phyloP scores from a whole-genome alignment of 164 flowering plant species.

The Vitis riparia region DNA sequence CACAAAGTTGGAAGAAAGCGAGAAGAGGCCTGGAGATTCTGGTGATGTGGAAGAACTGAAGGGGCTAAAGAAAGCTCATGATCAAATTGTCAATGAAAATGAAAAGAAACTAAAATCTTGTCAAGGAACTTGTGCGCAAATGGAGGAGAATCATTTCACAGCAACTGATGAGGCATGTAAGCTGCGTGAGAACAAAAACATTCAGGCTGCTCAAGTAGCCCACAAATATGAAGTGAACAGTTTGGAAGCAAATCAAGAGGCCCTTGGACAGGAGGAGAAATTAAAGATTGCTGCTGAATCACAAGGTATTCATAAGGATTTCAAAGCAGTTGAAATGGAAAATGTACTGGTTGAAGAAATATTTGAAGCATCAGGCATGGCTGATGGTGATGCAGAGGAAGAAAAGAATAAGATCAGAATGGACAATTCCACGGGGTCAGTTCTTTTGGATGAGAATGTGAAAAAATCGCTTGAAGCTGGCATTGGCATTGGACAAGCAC shows the following conservation, averaged over 20 bases:
- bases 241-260: constrained; percentile 8
- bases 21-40: constrained; percentile 3
- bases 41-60: constrained; percentile 4
- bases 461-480: constrained; percentile 22
- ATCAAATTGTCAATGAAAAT: constrained; percentile 6
- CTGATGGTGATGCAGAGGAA: constrained; percentile 11
- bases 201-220: constrained; percentile 1
- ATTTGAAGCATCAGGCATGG: constrained; percentile 5
- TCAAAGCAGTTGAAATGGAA: constrained; percentile 13
- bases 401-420: constrained; percentile 5
- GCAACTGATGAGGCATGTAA: constrained; percentile 14
- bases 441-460: constrained; percentile 15
- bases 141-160: constrained; percentile 13
- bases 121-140: constrained; percentile 7
- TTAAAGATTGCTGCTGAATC: constrained; percentile 4
- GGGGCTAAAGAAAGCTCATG: neutral
- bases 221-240: constrained; percentile 5
- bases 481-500: constrained; percentile 4
- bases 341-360: constrained; percentile 9
- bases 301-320: constrained; percentile 5
- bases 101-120: constrained; percentile 6
- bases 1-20: constrained; percentile 10
- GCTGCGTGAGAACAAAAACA: constrained; percentile 4
- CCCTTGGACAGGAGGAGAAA: constrained; percentile 19
- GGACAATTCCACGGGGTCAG: constrained; percentile 12